Conservation (phyloP, 306 rosid species). For the Elaeagnus macrophylla region DNA sequence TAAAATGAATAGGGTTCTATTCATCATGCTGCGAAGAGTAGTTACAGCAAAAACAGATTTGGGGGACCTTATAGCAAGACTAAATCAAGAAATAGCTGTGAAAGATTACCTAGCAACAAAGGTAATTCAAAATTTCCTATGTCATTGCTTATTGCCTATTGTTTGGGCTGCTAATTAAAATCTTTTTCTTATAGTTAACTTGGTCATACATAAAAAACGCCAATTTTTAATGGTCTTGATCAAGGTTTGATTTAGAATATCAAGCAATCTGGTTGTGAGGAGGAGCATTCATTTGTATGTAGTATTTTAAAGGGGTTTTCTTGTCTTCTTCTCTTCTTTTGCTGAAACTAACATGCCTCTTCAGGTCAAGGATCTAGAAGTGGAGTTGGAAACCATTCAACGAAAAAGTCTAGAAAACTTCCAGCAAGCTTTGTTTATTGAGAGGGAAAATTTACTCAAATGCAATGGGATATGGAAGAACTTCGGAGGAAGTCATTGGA, state of each 20-base stretch:
- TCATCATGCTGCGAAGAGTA: constrained; percentile 83
- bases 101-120: constrained; percentile 89
- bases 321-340: not conserved
- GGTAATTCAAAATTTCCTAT: constrained; percentile 37
- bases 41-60: constrained; percentile 81
- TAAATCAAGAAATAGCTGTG: constrained; percentile 90
- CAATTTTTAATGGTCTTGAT: too few relatives aligned
- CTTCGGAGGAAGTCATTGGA: constrained; percentile 81
- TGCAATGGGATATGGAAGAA: constrained; percentile 99
- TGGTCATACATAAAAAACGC: too few relatives aligned
- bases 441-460: constrained; percentile 86
- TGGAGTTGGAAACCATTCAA: constrained; percentile 68
- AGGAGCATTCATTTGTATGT: too few relatives aligned
- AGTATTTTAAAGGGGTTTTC: too few relatives aligned
- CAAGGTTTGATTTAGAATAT: too few relatives aligned
- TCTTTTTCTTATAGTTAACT: too few relatives aligned
- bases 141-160: not conserved
- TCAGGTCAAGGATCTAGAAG: constrained; percentile 98
- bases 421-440: constrained; percentile 87
- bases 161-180: not conserved
- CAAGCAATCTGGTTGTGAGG: too few relatives aligned
- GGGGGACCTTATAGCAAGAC: constrained; percentile 94
- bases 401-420: constrained; percentile 85
- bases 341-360: constrained; percentile 23
- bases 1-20: constrained; percentile 78